Evolutionary conservation across 106 monocot genomes (phyloP), one percentile per base, ranked within the genome.

Genomic region (Dactylorhiza incarnata): DNA sequence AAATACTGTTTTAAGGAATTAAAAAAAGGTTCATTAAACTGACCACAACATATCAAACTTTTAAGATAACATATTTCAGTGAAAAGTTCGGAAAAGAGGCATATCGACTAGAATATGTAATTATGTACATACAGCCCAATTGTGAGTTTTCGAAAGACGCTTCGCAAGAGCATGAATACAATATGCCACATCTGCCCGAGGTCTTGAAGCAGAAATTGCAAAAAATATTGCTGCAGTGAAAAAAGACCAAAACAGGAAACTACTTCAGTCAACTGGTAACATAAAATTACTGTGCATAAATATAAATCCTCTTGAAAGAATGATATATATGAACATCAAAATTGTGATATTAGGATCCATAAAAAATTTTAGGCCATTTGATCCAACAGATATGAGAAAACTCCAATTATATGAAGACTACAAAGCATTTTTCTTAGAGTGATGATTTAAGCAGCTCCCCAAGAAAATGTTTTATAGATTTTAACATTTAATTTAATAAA

Each of bases 141-240:
- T 94, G 63, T 81, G 94, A 26, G 94, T 94, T 59, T 94, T 94
- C 47, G 86, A 69, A 61, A 94, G 90, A 23, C 94, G 94, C 68
- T 86, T 90, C 26, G 94, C 84, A 63, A 94, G 90, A 68, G 94
- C 90, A 81, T 86, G 90, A 84, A 94, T 90, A 82, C 94, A 94
- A 73, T 94, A 94, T 73, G 86, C 84, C 23, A 94, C 88, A 68
- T 94, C 94, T 19, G 93, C 90, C 20, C 89, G 78, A 73, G 94
- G 88, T 78, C 6, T 23, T 63, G 9, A 63, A 23, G 22, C 62
- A 63, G 22, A 9, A 25, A 63, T 87, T 49, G 25, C 20, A 23
- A 23, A 63, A 9, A 63, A 23, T 25, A 23, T 7, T 23, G 23
- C 6, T 63, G 20, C 9, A 48, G 6, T 47, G 6, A 72, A 72